Base-by-base conservation (phyloP, 768 basidiomycete species). In the Trametes coccinea region DNA sequence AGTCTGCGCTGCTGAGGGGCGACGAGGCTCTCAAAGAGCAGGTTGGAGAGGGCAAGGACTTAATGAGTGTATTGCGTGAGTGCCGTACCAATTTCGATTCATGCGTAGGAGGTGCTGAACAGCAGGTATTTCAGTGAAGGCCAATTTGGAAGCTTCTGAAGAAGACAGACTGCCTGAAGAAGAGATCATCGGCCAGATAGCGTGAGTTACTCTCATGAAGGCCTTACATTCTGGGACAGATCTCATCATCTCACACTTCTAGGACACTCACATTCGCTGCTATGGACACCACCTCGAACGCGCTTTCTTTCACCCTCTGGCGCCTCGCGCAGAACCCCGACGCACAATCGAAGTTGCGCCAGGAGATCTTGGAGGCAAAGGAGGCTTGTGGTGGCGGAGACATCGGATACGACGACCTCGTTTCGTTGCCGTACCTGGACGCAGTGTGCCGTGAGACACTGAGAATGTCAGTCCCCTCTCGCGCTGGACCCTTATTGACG, bases 401-500 rank as follows among this genome's bases (percentile, higher is more conserved):
- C 74, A 8, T 73, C 75, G 7, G 67, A 72, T 58, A 61, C 40
- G 56, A 53, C 47, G 44, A 46, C n/a, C 34, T 62, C 9, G 57
- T 60, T 27, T 44, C 53, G 2, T 48, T 92, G 2, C 79, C 85
- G 0, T 89, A 87, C 66, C 82, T 92, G 9, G 89, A 89, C 61
- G 78, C 77, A 9, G 80, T 87, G 4, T 77, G 86, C 5, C 79
- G 82, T 4, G 87, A 88, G 71, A 82, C 79, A 0, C 70, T 88
- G 0, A 53, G 64, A n/a, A 8, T 66, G 64, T 66, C 30, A 37
- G 64, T 47, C 17, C 27, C 10, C 6, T n/a, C 14, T 9, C 45
- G 47, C 11, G 47, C 3, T 4, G 22, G 22, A 8, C 11, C 2
- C 9, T 9, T 31, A 5, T 10, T 14, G 16, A 9, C 9, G 14